These are phyloP conservation scores for Dactylellina parvicollis DNA, from an alignment of 2,329 filamentous ascomycete species.

Conservation along the genomic window DNA sequence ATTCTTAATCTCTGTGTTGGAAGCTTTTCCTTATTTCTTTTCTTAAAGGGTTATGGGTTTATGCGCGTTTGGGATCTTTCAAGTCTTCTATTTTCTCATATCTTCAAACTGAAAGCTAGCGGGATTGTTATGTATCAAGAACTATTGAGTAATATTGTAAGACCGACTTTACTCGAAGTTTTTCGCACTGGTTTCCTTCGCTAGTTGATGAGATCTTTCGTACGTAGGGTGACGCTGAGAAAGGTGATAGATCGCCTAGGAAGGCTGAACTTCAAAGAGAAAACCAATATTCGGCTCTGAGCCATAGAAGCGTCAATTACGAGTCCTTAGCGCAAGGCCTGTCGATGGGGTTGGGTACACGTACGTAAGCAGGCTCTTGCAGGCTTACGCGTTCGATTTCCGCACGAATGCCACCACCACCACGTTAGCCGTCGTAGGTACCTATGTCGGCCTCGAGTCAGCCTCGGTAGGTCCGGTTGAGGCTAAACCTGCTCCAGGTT, in stretches of 20 bases:
- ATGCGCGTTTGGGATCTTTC: slow-evolving; percentile 18
- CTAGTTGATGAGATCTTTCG: too few relatives aligned
- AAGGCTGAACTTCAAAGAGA: too few relatives aligned
- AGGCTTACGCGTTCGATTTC: slow-evolving; percentile 39
- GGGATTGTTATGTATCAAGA: not conserved
- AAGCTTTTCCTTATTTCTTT: not conserved
- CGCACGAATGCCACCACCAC: too few relatives aligned
- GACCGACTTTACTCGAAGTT: too few relatives aligned
- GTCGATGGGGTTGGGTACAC: too few relatives aligned
- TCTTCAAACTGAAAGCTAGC: slow-evolving; percentile 14
- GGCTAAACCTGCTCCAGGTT: slow-evolving; percentile 13
- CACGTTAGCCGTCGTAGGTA: too few relatives aligned
- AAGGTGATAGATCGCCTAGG: too few relatives aligned
- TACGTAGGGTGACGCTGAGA: too few relatives aligned
- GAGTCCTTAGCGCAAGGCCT: too few relatives aligned
- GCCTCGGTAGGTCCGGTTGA: slow-evolving; percentile 15
- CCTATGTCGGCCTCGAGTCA: slow-evolving; percentile 32
- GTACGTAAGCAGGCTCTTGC: slow-evolving; percentile 31
- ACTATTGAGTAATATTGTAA: not conserved
- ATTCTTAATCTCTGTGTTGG: not conserved
- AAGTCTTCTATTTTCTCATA: not conserved
- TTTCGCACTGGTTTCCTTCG: too few relatives aligned
- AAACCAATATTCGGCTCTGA: too few relatives aligned
- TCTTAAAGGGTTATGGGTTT: slow-evolving; percentile 3
- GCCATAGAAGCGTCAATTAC: too few relatives aligned